These are phyloP conservation scores for Bondarzewia mesenterica DNA, from an alignment of 1,284 basidiomycete species.

Conservation along the genomic window DNA sequence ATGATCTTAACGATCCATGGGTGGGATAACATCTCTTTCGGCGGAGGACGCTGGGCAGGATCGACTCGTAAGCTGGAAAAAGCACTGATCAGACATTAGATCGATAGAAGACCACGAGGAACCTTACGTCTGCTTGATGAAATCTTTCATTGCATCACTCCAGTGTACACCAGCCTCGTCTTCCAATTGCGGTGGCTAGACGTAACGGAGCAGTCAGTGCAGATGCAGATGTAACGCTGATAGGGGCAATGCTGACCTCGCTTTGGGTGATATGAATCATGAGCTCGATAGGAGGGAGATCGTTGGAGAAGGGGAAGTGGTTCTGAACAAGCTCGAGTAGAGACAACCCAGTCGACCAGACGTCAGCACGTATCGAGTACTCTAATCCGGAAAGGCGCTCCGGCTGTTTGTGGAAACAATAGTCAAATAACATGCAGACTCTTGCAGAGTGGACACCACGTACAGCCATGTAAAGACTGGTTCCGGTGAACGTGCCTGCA, in stretches of 20 bases:
- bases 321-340: slow-evolving; percentile 92
- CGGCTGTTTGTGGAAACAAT: slow-evolving; percentile 45
- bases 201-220: slow-evolving; percentile 6
- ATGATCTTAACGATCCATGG: slow-evolving; percentile 81
- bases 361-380: slow-evolving; percentile 92
- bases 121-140: slow-evolving; percentile 80
- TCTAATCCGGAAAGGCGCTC: slow-evolving; percentile 86
- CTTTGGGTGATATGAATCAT: slow-evolving; percentile 86
- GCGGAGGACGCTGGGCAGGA: slow-evolving; percentile 62
- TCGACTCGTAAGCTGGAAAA: slow-evolving; percentile 24
- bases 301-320: slow-evolving; percentile 91
- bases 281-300: slow-evolving; percentile 88
- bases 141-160: slow-evolving; percentile 87
- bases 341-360: slow-evolving; percentile 96
- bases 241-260: slow-evolving; percentile 40
- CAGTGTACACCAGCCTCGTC: slow-evolving; percentile 70
- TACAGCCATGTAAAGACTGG: slow-evolving; percentile 96
- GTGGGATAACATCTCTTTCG: slow-evolving; percentile 80
- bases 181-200: slow-evolving; percentile 73
- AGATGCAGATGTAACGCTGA: slow-evolving; percentile 12
- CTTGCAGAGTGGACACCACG: slow-evolving; percentile 26
- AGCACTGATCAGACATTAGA: neutral
- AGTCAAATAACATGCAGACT: slow-evolving; percentile 4
- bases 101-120: slow-evolving; percentile 6
- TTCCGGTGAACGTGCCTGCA: slow-evolving; percentile 95